A percentile compares a stretch with the other conserved stretches of the same genome.
Evolutionary conservation across 345 rosid species (phyloP).

Genomic region (Cardamine resedifolia): DNA sequence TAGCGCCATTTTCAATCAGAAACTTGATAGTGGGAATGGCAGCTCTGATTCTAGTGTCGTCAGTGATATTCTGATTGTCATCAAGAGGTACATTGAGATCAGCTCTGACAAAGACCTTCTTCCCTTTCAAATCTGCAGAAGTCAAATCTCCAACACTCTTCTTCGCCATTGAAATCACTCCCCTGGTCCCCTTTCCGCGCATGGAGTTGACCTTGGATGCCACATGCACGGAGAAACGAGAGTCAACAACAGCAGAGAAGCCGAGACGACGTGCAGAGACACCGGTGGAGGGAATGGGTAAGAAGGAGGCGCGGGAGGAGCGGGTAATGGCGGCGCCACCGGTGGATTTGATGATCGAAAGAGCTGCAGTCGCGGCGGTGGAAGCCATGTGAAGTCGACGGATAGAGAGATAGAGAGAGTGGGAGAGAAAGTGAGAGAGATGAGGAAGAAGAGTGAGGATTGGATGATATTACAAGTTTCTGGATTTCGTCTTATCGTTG

Average conservation of each 20-base stretch:
- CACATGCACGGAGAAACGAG: constrained; percentile 48
- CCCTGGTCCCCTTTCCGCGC: constrained; percentile 42
- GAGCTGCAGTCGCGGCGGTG: constrained; percentile 63
- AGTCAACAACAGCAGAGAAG: constrained; percentile 55
- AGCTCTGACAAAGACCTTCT: constrained; percentile 86
- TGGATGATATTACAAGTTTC: constrained; percentile 2
- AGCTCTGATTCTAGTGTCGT: constrained; percentile 88
- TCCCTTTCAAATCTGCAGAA: constrained; percentile 74
- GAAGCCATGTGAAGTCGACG: constrained; percentile 48
- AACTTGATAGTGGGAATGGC: constrained; percentile 91
- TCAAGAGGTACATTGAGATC: constrained; percentile 92
- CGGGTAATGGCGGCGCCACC: constrained; percentile 35
- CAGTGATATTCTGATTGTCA: constrained; percentile 81
- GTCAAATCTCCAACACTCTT: constrained; percentile 82
- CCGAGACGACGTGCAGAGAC: constrained; percentile 44
- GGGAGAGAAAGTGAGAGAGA: neutral
- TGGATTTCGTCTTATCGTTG: constrained; percentile 54
- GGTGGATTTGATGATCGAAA: constrained; percentile 56
- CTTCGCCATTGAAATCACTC: constrained; percentile 74
- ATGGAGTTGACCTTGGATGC: constrained; percentile 40
- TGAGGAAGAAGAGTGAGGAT: constrained; percentile 33
- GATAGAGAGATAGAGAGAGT: neutral
- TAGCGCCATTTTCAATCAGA: constrained; percentile 82
- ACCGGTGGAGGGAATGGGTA: constrained; percentile 41
- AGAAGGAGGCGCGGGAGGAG: constrained; percentile 36